Base-by-base conservation (phyloP, 805 yeast genomes). In the Kuraishia hungarica region DNA sequence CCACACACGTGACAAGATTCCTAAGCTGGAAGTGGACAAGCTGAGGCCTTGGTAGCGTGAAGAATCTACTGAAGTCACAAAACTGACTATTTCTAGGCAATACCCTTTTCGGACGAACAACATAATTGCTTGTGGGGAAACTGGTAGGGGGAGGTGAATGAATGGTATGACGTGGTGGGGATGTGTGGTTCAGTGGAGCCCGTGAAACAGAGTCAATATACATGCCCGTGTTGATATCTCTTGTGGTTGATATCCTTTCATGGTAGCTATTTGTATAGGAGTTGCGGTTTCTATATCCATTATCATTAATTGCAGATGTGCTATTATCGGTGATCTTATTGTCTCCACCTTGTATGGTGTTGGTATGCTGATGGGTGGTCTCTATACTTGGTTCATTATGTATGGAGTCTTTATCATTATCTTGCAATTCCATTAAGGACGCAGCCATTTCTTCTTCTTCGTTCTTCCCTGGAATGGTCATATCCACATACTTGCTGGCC, bases 11-110 rank as follows among this genome's bases (percentile, higher is more conserved):
- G 8, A 83, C 74, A 52, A 81, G 66, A 55, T 80, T 76, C 17
- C 87, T 67, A 39, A 83, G 68, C 66, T 82, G 87, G 63, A 82
- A 81, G 68, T 83, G 87, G 20, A 77, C 74, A 13, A 81, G 68
- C 58, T 73, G 75, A 5, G 83, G 79, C 53, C 73, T 75, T 8
- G 83, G 72, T 56, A 68, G 65, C 56, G 74, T 64, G 66, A 65
- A 76, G 59, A 74, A 77, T 53, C 67, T 68, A 39, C 71, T 65
- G 58, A 73, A 75, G 56, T 61, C 62, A 59, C 63, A 76, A 53
- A 76, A 72, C 46, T 74, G 43, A 15, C 17, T 6, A 13, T 13
- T 35, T 7, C 5, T 13, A 4, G 43, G 43, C n/a, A 35, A 7
- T 17, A 13, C 17, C 4, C n/a, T 35, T 10, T 35, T 13, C n/a